These are phyloP conservation scores for Pseudonitzschia multiseries DNA, from an alignment of 108 stramenopile genomes.

Conservation along the genomic window DNA sequence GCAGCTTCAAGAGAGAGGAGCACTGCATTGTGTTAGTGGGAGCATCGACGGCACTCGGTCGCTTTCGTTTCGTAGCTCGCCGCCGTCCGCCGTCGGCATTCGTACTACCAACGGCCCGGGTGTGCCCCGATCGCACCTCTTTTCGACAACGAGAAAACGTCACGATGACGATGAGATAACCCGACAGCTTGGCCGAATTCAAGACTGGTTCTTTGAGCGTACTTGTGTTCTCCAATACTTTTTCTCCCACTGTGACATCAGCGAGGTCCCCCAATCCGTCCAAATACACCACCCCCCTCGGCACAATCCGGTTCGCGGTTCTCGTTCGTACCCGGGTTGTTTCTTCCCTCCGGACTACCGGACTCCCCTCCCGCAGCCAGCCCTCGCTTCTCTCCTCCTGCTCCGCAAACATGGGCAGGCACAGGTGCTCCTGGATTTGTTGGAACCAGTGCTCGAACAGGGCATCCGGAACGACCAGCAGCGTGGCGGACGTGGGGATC, in stretches of 20 bases:
- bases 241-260: conserved; percentile 23
- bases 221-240: conserved; percentile 19
- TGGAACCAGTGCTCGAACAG: conserved; percentile 78
- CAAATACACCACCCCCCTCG: conserved; percentile 47
- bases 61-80: background rate
- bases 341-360: background rate
- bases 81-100: conserved; percentile 4
- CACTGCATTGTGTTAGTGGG: background rate
- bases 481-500: conserved; percentile 55
- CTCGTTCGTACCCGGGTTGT: background rate
- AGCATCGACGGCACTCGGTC: background rate
- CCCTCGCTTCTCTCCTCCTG: background rate
- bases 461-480: conserved; percentile 75
- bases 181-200: conserved; percentile 29
- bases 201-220: conserved; percentile 3
- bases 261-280: conserved; percentile 58
- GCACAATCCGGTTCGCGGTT: background rate
- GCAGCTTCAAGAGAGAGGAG: conserved; percentile 38
- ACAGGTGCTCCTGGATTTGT: conserved; percentile 59
- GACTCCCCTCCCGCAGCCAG: too few species aligned
- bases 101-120: background rate
- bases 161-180: conserved; percentile 48
- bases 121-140: conserved; percentile 21
- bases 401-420: conserved; percentile 44
- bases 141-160: conserved; percentile 46